These are phyloP conservation scores for Microdochium paspali DNA, from an alignment of 2,329 filamentous ascomycete species.

Conservation along the genomic window DNA sequence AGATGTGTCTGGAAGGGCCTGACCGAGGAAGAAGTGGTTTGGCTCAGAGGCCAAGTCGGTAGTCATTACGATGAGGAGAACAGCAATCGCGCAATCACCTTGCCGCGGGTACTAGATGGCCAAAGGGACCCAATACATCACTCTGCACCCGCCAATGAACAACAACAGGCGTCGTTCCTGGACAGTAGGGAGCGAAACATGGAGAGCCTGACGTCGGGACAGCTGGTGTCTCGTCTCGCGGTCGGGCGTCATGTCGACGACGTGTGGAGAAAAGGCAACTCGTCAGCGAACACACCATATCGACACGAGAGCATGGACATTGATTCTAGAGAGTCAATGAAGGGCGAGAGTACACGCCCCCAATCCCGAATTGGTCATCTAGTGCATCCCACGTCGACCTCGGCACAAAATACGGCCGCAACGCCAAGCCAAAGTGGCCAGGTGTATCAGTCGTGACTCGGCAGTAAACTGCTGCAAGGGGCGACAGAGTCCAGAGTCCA, in stretches of 20 bases:
- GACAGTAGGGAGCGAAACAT: background rate
- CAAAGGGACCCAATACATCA: background rate
- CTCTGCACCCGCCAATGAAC: background rate
- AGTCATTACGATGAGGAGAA: slow-evolving; percentile 18
- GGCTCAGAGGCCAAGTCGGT: slow-evolving; percentile 18
- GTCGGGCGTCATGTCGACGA: background rate
- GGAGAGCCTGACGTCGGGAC: background rate
- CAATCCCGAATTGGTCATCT: background rate
- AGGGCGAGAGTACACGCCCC: background rate
- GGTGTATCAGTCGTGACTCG: background rate
- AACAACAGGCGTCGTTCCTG: background rate
- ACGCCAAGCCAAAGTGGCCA: background rate
- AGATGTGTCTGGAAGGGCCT: slow-evolving; percentile 81
- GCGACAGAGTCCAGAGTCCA: no score
- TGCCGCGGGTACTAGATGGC: background rate
- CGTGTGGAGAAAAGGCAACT: background rate
- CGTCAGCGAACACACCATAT: background rate
- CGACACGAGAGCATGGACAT: background rate
- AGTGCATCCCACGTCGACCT: background rate
- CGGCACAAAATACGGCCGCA: background rate
- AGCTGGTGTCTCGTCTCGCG: background rate
- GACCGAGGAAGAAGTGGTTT: slow-evolving; percentile 55
- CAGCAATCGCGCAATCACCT: slow-evolving; percentile 5
- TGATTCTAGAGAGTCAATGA: background rate
- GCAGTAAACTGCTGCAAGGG: no score